Percentiles rank a stretch among this genome's conserved stretches.
Evolutionary conservation across 225 moss, liverwort and hornwort species (phyloP).

Genomic region (Neckera pumila): DNA sequence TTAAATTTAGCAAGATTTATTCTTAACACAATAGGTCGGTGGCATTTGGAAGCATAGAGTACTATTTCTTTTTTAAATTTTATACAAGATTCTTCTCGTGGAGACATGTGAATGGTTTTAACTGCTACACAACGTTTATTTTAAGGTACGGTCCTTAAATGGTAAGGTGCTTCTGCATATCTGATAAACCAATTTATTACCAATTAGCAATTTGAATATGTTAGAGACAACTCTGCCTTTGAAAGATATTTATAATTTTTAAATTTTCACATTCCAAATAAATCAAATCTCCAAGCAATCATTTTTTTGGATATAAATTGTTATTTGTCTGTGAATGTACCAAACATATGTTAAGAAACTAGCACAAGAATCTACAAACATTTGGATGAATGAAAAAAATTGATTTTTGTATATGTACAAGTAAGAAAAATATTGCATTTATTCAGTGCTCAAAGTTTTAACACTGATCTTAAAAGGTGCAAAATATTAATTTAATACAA

Average conservation of each 20-base stretch:
- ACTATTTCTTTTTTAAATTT: neutral
- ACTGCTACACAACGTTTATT: neutral
- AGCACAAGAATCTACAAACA: neutral
- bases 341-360: neutral
- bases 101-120: neutral
- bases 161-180: neutral
- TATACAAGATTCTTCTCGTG: neutral
- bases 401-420: neutral
- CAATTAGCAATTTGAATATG: neutral
- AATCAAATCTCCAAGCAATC: rapidly evolving
- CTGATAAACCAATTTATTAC: neutral
- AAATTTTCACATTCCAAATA: neutral
- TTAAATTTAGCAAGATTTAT: no score
- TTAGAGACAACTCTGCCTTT: neutral
- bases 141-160: neutral
- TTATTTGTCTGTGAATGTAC: neutral
- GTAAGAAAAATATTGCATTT: neutral
- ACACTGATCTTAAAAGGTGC: neutral
- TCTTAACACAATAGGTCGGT: rapidly evolving
- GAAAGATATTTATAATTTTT: neutral
- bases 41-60: neutral
- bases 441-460: neutral
- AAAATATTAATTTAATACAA: neutral
- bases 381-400: neutral
- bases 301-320: neutral